These are phyloP conservation scores for Mycena crocata DNA, from an alignment of 768 basidiomycete species.

Conservation along the genomic window DNA sequence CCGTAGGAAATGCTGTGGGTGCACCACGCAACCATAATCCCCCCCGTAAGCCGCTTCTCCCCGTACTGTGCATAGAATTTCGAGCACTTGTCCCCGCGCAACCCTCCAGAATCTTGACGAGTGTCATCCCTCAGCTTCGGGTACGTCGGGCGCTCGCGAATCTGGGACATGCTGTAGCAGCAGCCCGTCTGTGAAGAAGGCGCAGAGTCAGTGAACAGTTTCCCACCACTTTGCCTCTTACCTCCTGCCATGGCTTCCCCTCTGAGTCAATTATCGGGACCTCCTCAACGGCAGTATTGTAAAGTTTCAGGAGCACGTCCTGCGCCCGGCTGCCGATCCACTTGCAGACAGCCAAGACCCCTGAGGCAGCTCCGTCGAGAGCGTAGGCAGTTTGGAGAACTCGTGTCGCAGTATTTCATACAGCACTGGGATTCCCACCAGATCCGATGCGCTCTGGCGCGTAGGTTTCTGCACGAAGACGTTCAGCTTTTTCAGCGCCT, in stretches of 20 bases:
- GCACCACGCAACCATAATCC: constrained; percentile 39
- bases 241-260: constrained; percentile 16
- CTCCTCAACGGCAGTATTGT: too few species aligned
- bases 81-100: constrained; percentile 34
- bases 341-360: background rate
- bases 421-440: constrained; percentile 31
- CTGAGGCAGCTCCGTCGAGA: background rate
- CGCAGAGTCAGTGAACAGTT: background rate
- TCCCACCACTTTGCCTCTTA: background rate
- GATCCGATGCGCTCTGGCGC: background rate
- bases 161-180: constrained; percentile 33
- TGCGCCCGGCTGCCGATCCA: background rate
- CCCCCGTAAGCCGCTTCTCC: constrained; percentile 30
- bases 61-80: constrained; percentile 38
- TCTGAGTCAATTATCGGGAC: too few species aligned
- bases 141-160: constrained; percentile 28
- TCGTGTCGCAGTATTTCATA: constrained; percentile 29
- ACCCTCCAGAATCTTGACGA: background rate
- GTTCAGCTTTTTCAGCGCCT: constrained; percentile 22
- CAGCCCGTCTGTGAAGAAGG: constrained; percentile 29
- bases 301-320: background rate
- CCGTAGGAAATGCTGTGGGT: constrained; percentile 39
- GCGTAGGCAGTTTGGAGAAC: too few species aligned
- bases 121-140: constrained; percentile 26
- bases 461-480: constrained; percentile 24